Conservation (phyloP, 2,329 filamentous ascomycete species). For the Phaeoacremonium minimum region DNA sequence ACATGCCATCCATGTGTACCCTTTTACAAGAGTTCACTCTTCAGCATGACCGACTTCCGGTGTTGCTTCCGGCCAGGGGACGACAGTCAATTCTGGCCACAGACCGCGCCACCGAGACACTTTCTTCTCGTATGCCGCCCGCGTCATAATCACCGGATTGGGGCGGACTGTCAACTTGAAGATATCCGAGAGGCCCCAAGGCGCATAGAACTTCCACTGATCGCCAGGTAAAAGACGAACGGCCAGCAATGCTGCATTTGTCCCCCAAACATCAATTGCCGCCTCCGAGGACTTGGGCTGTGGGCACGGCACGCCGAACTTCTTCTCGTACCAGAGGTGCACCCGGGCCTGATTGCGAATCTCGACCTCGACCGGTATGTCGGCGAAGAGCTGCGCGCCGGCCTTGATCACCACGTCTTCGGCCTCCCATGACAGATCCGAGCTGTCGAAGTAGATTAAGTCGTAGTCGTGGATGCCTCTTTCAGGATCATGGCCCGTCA, state of each 20-base stretch:
- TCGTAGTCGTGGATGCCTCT: conserved; percentile 31
- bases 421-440: conserved; percentile 28
- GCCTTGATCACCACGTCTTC: conserved; percentile 26
- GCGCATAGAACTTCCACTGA: conserved; percentile 27
- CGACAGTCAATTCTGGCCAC: conserved; percentile 20
- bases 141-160: conserved; percentile 19
- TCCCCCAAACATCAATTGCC: conserved; percentile 27
- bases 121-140: conserved; percentile 23
- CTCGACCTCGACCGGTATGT: conserved; percentile 24
- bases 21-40: too few species aligned
- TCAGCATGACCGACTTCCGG: too few species aligned
- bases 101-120: conserved; percentile 21
- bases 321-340: conserved; percentile 28
- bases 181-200: conserved; percentile 27
- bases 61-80: conserved; percentile 7
- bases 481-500: conserved; percentile 19
- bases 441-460: conserved; percentile 26
- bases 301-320: conserved; percentile 23
- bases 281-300: conserved; percentile 22
- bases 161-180: conserved; percentile 27
- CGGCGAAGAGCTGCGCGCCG: conserved; percentile 21
- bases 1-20: too few species aligned
- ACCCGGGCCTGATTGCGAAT: conserved; percentile 33
- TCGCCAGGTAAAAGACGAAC: conserved; percentile 17
- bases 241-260: conserved; percentile 27